Evolutionary conservation across 495 filamentous ascomycete species (phyloP), one percentile per base, ranked within the genome.

Genomic region (Hyaloscypha finlandica): DNA sequence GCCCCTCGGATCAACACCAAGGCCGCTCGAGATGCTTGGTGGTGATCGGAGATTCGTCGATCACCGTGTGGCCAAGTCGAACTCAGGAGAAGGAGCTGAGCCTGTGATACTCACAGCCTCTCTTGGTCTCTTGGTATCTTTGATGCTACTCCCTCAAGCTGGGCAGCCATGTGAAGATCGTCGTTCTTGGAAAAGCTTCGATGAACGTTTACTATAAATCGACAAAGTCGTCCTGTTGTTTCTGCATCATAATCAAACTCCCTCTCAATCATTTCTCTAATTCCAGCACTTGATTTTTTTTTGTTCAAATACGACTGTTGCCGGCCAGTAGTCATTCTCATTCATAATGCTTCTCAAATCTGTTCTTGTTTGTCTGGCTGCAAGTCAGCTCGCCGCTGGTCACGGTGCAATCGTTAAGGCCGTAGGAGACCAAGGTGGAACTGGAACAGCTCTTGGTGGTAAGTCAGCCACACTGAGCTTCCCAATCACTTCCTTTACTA

Each of bases 351-450:
- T 67, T 56, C 61, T 67, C 57, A 55, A 37, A 54, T 67, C 58
- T 16, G 6, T 67, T 45, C 37, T 67, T 22, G 4, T 67, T 56
- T 48, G 39, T 35, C 25, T 61, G 8, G 45, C 65, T 61, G 42
- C 57, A 33, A 56, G 45, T 56, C 59, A 67, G 31, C 61, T 70
- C n/a, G 68, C 61, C 39, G 64, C 60, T 35, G 68, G 59, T 30
- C 68, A 70, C 48, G 68, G 59, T 56, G 68, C 68, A 35, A 70
- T 67, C 37, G 45, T 70, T 22, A 63, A 64, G 37, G 68, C 68
- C 42, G 60, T 64, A 56, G 59, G 64, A 52, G 68, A 70, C 32
- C 19, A 22, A 30, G 59, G 64, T 57, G 59, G 64, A 45, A 45
- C 35, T 8, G 59, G 60, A 33, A 48, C 16, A 2, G 60, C 64